phyloP scores from a whole-genome alignment of 2,329 filamentous ascomycete species.

The Cytospora schulzeri region DNA sequence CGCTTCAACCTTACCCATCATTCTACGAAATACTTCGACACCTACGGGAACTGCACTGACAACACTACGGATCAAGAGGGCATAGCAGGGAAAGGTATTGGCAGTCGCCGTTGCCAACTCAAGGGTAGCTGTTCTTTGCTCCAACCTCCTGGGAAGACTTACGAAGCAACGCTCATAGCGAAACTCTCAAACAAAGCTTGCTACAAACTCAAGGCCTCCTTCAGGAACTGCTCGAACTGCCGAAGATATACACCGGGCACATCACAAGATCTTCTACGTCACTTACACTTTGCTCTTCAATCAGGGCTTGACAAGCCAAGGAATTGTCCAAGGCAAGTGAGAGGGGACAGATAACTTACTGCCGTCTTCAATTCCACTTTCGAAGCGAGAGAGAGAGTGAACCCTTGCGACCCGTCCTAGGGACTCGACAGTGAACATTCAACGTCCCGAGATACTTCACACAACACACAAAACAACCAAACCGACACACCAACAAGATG shows the following conservation, averaged over 20 bases:
- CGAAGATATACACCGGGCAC: background rate
- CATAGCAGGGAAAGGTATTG: background rate
- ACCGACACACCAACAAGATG: conserved; percentile 38
- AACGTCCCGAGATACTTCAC: background rate
- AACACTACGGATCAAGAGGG: background rate
- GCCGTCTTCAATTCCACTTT: background rate
- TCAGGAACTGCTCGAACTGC: background rate
- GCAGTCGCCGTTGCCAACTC: background rate
- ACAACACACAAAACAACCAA: background rate
- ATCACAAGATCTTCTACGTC: background rate
- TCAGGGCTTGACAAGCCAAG: background rate
- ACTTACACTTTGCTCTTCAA: background rate
- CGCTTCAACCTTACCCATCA: background rate
- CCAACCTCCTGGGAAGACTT: background rate
- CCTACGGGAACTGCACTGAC: background rate
- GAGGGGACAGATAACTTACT: too few relatives aligned
- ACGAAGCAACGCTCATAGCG: background rate
- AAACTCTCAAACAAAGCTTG: background rate
- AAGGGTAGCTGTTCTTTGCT: background rate
- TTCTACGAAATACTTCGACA: background rate
- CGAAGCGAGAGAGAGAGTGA: background rate
- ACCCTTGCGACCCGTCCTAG: background rate
- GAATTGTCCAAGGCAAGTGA: background rate
- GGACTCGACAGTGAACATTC: background rate
- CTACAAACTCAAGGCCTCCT: background rate